Base-by-base conservation (phyloP, 768 basidiomycete species). In the Suillus tomentosus region DNA sequence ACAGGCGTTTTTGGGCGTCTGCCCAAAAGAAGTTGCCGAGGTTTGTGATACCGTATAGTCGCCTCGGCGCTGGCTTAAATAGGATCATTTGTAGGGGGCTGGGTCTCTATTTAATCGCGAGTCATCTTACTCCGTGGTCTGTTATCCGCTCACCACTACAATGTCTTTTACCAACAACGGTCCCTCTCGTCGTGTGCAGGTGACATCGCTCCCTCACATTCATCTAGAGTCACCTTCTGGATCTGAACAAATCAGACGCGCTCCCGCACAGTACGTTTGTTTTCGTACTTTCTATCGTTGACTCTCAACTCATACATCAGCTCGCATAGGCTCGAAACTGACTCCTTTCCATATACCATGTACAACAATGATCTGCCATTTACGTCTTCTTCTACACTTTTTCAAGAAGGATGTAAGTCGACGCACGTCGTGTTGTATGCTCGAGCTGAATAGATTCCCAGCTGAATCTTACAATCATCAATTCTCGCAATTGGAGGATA, bases 391-490 rank as follows among this genome's bases (percentile, higher is more conserved):
- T 57, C 56, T 39, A n/a, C 53, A 2, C 37, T 57, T 27, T 57
- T 39, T 57, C 56, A 40, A 15, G 39, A 40, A 6, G 39, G 10
- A 57, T 37, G 56, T 57, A 40, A 57, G 56, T 57, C 10, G 17
- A 17, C 11, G 14, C 56, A 27, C 10, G 5, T 10, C 24, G 15
- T 27, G 36, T 17, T 17, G 22, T 57, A 27, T 17, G 22, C 39
- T 27, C 56, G 17, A 39, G 37, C 39, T 57, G 5, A 57, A 40
- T 17, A 22, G 1, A 24, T 40, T 40, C 15, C 15, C 24, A 57
- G 56, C 37, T 24, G 39, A 40, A 40, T 27, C 17, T 19, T 17
- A 11, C 9, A 57, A 57, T 17, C 15, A 3, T 6, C 24, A 10
- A 17, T 57, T 57, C 8, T 10, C 37, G 5, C 14, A 5, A 57